phyloP scores from a whole-genome alignment of 2,329 filamentous ascomycete species.

The Mycosphaerella sp. region DNA sequence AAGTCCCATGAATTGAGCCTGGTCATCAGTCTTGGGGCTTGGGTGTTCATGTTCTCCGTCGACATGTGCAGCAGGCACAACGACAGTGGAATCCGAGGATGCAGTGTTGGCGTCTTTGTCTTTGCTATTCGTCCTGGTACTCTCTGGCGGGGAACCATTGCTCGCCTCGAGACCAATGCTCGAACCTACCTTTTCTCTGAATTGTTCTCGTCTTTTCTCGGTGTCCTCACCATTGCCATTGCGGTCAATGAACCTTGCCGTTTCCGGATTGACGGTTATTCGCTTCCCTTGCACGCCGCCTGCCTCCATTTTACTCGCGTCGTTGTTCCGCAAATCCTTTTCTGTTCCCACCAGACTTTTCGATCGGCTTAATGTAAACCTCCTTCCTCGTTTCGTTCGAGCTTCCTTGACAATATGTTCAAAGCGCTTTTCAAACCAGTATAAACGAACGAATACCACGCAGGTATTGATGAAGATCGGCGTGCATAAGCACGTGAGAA shows the following conservation, averaged over 20 bases:
- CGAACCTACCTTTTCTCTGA: slow-evolving; percentile 42
- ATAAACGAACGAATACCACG: slow-evolving; percentile 86
- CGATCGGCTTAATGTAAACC: slow-evolving; percentile 42
- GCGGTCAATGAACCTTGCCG: slow-evolving; percentile 46
- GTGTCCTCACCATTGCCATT: slow-evolving; percentile 48
- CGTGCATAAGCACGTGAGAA: slow-evolving; percentile 67
- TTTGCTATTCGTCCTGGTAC: slow-evolving; percentile 7
- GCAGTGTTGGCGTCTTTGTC: slow-evolving; percentile 11
- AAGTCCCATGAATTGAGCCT: slow-evolving; percentile 25
- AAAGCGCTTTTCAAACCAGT: slow-evolving; percentile 98
- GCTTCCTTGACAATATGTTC: slow-evolving; percentile 74
- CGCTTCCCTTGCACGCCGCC: slow-evolving; percentile 57
- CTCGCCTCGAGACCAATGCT: slow-evolving; percentile 15
- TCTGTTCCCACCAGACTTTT: slow-evolving; percentile 16
- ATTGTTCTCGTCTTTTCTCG: slow-evolving; percentile 31
- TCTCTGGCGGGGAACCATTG: slow-evolving; percentile 1
- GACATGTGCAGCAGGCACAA: not conserved
- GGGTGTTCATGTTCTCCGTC: not conserved
- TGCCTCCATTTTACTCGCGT: slow-evolving; percentile 49
- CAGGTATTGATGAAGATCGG: slow-evolving; percentile 78
- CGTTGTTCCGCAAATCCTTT: slow-evolving; percentile 38
- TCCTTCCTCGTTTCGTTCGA: slow-evolving; percentile 58
- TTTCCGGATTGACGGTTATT: slow-evolving; percentile 52
- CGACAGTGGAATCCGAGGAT: slow-evolving; percentile 19
- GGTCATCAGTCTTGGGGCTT: not conserved